Conservation (phyloP, 805 yeast species). For the Tanozyma kutaoensis region DNA sequence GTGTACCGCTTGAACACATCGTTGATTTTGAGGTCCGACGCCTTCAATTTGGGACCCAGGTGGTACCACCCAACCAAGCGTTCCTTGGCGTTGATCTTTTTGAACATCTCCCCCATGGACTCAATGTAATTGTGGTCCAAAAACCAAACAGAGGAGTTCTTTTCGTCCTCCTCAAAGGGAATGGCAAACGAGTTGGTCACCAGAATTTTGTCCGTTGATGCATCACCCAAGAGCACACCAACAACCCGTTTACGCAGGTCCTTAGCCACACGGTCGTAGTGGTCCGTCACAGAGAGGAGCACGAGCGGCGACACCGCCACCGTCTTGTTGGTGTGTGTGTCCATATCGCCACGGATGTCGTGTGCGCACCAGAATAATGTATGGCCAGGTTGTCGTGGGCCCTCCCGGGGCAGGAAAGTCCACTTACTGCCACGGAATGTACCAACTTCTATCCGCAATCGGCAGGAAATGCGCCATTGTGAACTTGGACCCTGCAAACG, state of each 20-base stretch:
- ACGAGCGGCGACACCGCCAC: slow-evolving; percentile 95
- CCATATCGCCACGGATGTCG: too few relatives aligned
- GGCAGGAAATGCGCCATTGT: slow-evolving; percentile 81
- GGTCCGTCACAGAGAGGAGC: slow-evolving; percentile 87
- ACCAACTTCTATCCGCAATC: slow-evolving; percentile 84
- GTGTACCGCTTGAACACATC: slow-evolving; percentile 78
- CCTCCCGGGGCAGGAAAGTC: slow-evolving; percentile 98
- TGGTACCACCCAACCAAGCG: slow-evolving; percentile 98
- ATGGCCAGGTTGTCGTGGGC: slow-evolving; percentile 90
- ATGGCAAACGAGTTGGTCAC: slow-evolving; percentile 92
- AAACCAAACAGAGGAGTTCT: slow-evolving; percentile 88
- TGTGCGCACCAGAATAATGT: too few relatives aligned
- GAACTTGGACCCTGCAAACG: slow-evolving; percentile 91
- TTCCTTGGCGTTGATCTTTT: slow-evolving; percentile 94
- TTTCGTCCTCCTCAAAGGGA: slow-evolving; percentile 95
- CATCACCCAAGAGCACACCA: slow-evolving; percentile 89
- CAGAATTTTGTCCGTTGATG: slow-evolving; percentile 36
- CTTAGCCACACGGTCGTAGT: slow-evolving; percentile 77
- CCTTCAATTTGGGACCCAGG: slow-evolving; percentile 84
- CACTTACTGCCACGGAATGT: slow-evolving; percentile 87
- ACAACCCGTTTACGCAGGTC: slow-evolving; percentile 68
- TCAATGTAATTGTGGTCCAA: slow-evolving; percentile 93
- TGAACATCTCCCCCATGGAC: slow-evolving; percentile 95
- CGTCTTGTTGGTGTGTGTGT: slow-evolving; percentile 13
- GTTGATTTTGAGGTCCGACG: slow-evolving; percentile 83